phyloP scores from a whole-genome alignment of 768 basidiomycete genomes.

The Mycena vulgaris region DNA sequence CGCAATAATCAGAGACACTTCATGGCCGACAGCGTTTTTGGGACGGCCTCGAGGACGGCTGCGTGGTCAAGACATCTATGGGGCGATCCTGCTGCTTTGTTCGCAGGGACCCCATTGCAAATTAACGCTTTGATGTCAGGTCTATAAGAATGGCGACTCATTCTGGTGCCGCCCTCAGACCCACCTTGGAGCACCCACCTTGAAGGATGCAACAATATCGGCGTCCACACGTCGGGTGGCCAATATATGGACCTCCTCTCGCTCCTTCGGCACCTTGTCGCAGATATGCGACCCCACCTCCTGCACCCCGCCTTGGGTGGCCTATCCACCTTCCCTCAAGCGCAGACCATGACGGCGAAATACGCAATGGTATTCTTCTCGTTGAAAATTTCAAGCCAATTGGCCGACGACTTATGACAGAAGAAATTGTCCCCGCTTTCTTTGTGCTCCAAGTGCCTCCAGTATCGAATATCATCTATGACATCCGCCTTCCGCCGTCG shows the following conservation, averaged over 20 bases:
- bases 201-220: not conserved
- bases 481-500: conserved; percentile 22
- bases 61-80: not conserved
- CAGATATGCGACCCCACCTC: conserved; percentile 10
- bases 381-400: not conserved
- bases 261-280: not conserved
- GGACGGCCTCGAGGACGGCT: conserved; percentile 18
- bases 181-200: not conserved
- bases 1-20: not conserved
- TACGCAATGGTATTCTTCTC: not conserved
- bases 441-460: conserved; percentile 23
- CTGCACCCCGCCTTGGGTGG: conserved; percentile 10
- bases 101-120: conserved; percentile 4
- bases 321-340: conserved; percentile 20
- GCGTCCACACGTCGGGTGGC: conserved; percentile 2
- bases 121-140: conserved; percentile 16
- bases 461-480: conserved; percentile 23
- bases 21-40: not conserved
- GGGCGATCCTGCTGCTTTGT: conserved; percentile 11
- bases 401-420: not conserved
- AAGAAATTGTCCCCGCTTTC: not conserved
- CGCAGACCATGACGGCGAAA: conserved; percentile 21
- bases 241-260: conserved; percentile 10
- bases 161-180: not conserved
- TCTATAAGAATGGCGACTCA: conserved; percentile 18